phyloP scores from a whole-genome alignment of 257 asterid species.

The Hygrophila difformis region DNA sequence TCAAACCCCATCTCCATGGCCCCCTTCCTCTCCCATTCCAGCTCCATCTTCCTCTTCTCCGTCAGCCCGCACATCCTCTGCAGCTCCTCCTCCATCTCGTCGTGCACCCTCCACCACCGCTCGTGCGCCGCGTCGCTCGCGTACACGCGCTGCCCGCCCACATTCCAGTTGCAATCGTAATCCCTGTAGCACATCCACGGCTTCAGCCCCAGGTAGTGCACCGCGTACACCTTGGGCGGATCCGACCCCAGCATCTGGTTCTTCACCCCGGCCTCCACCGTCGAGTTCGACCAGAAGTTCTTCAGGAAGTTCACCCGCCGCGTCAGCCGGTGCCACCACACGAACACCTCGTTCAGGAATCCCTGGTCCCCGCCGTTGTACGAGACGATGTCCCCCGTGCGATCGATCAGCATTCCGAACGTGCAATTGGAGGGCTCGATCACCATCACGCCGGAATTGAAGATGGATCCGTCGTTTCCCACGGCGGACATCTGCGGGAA shows the following conservation, averaged over 20 bases:
- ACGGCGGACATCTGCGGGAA: conserved; percentile 84
- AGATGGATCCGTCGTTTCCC: conserved; percentile 65
- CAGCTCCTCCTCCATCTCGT: conserved; percentile 51
- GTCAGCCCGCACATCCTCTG: conserved; percentile 44
- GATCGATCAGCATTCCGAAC: conserved; percentile 51
- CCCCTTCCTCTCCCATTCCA: conserved; percentile 49
- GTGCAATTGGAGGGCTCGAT: conserved; percentile 85
- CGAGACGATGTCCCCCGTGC: conserved; percentile 42
- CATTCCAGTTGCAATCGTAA: conserved; percentile 80
- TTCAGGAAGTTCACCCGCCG: conserved; percentile 62
- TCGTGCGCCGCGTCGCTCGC: conserved; percentile 69
- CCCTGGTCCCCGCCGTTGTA: conserved; percentile 98
- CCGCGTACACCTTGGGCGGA: conserved; percentile 54
- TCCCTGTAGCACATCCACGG: conserved; percentile 84
- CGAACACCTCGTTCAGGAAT: conserved; percentile 64
- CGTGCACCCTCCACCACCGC: conserved; percentile 78
- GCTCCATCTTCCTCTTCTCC: conserved; percentile 43
- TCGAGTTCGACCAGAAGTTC: conserved; percentile 68
- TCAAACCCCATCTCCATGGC: conserved; percentile 39
- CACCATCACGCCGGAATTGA: conserved; percentile 80
- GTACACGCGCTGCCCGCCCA: conserved; percentile 44
- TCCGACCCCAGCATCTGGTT: conserved; percentile 65
- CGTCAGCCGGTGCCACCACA: conserved; percentile 90
- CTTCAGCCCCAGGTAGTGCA: conserved; percentile 74
- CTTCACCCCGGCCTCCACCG: conserved; percentile 38